A percentile compares a stretch with the other conserved stretches of the same genome.
Conservation (phyloP, 495 filamentous ascomycete species). For the Parathielavia hyrcaniae region DNA sequence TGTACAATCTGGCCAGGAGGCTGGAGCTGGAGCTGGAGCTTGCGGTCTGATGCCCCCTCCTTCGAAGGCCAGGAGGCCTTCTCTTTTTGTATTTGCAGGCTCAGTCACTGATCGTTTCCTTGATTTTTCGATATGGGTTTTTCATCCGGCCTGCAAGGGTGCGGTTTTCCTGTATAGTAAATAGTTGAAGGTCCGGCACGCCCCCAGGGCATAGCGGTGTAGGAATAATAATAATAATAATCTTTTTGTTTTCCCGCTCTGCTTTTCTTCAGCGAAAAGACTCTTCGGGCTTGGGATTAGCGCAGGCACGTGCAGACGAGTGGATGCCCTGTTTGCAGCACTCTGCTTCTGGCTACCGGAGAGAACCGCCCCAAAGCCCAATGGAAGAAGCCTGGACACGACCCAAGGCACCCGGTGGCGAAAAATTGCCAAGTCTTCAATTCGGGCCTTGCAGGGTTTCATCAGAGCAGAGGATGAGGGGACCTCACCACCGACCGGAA, state of each 20-base stretch:
- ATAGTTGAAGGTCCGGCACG: no score
- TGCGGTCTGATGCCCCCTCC: no score
- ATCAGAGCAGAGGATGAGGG: conserved; percentile 7
- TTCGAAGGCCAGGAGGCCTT: no score
- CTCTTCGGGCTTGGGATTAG: neutral
- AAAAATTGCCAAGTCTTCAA: conserved; percentile 13
- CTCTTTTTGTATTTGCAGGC: no score
- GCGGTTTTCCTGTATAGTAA: no score
- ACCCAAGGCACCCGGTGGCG: conserved; percentile 15
- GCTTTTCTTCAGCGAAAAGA: neutral
- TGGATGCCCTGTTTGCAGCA: conserved; percentile 1
- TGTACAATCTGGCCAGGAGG: no score
- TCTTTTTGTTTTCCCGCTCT: neutral
- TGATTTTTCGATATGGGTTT: no score
- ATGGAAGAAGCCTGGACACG: neutral
- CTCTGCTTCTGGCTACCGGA: conserved; percentile 10
- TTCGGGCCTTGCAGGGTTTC: conserved; percentile 17
- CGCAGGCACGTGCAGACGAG: conserved; percentile 3
- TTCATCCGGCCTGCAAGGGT: no score
- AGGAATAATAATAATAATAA: no score
- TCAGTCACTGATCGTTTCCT: no score
- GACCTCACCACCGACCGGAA: conserved; percentile 10
- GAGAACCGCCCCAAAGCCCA: neutral
- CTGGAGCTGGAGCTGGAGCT: no score
- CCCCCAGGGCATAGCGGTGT: no score